Conservation (phyloP, 495 filamentous ascomycete genomes). For the Neurospora sp. region DNA sequence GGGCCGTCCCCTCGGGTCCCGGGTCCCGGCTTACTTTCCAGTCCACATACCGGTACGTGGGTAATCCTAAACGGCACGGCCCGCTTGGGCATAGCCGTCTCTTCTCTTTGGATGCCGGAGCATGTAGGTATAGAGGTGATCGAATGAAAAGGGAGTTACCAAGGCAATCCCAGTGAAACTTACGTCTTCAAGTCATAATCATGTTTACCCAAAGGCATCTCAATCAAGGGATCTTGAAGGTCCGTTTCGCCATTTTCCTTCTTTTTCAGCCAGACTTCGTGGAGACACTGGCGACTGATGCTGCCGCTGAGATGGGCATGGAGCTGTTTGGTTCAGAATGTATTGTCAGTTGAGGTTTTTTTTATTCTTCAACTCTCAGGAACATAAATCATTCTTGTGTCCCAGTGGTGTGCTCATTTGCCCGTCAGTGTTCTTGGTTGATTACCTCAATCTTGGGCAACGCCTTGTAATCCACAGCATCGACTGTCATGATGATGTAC, state of each 20-base stretch:
- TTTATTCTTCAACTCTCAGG: neutral
- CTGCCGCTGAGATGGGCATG: constrained; percentile 80
- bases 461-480: constrained; percentile 28
- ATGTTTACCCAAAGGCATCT: constrained; percentile 59
- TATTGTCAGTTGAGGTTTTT: neutral
- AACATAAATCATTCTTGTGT: neutral
- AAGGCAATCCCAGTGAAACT: constrained; percentile 15
- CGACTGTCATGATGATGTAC: neutral
- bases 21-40: neutral
- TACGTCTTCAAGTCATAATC: constrained; percentile 64
- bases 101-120: neutral
- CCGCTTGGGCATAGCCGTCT: neutral
- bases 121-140: neutral
- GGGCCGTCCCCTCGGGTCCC: neutral
- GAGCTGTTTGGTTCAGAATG: constrained; percentile 37
- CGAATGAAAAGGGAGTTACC: neutral
- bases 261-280: constrained; percentile 62
- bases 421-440: neutral
- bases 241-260: constrained; percentile 36
- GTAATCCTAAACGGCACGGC: neutral
- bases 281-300: constrained; percentile 64
- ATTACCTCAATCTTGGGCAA: constrained; percentile 41
- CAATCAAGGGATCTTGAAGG: constrained; percentile 57
- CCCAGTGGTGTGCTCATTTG: neutral
- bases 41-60: neutral